Base-by-base conservation (phyloP, 257 asterid genomes). In the Gentiana dahurica region DNA sequence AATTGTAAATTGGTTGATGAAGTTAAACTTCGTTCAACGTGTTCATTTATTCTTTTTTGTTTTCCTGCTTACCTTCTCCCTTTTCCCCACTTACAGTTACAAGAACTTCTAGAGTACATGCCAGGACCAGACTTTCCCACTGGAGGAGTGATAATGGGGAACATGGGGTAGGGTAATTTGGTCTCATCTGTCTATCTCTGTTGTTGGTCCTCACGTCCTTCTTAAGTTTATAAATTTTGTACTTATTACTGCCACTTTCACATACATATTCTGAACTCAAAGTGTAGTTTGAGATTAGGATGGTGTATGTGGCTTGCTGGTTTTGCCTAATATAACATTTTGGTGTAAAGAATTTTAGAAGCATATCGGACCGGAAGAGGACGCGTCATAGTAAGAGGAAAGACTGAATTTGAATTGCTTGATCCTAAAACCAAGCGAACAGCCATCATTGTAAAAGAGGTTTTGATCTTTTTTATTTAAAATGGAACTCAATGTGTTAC, bases 61-160 rank as follows among this genome's bases (percentile, higher is more conserved):
- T 8, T 9, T 41, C 9, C 49, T 44, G 60, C 48, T 50, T 46
- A 32, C 37, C 33, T 70, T 58, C 53, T 65, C 24, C 24, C 24
- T 15, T 15, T 15, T 15, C 24, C 24, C 24, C 24, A 15, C 52
- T 24, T 51, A 64, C 70, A 92, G 97, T 77, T 92, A 73, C 98
- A 92, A 81, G 97, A 92, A 72, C 73, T 92, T 76, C 86, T 92
- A 53, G 98, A 92, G 65, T 80, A 85, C 83, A 85, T 92, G 97
- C 98, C 97, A 24, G 98, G 97, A 61, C 98, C 98, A 49, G 98
- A 92, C 75, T 92, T 92, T 71, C 98, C 98, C 38, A 92, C 98
- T 51, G 98, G 98, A 63, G 98, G 98, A 76, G 77, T 63, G 65
- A 85, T 92, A 64, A 88, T 92, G 97, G 98, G 98, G 63, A 92